phyloP scores from a whole-genome alignment of 2,329 filamentous ascomycete species.

The Pseudocercospora eumusae region DNA sequence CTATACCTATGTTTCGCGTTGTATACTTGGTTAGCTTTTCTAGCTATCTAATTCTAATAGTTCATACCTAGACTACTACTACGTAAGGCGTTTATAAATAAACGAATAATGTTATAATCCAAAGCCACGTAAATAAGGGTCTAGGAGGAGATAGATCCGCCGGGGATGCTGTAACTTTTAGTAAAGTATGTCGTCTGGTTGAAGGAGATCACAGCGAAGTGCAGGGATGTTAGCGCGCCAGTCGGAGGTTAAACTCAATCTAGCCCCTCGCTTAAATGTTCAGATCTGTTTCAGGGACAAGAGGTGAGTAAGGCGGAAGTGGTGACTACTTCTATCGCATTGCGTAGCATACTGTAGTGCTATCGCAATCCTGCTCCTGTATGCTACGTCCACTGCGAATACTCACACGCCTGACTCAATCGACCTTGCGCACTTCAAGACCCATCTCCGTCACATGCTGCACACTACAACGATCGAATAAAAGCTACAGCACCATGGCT shows the following conservation, averaged over 20 bases:
- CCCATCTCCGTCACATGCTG: slow-evolving; percentile 18
- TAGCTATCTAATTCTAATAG: too few species aligned
- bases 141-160: too few species aligned
- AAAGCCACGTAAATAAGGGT: too few species aligned
- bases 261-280: slow-evolving; percentile 8
- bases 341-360: too few species aligned
- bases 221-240: background rate
- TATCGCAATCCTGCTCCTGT: background rate
- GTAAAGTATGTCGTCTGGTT: background rate
- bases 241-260: background rate
- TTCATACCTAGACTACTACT: too few species aligned
- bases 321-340: background rate
- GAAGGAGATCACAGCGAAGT: background rate
- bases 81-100: too few species aligned
- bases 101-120: too few species aligned
- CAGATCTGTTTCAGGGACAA: background rate
- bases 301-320: background rate
- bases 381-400: slow-evolving; percentile 13
- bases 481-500: slow-evolving; percentile 29
- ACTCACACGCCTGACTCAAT: slow-evolving; percentile 15
- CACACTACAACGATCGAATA: slow-evolving; percentile 9
- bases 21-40: too few species aligned
- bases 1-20: too few species aligned
- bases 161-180: background rate
- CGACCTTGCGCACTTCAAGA: background rate